phyloP scores from a whole-genome alignment of 192 early-diverging fungal genomes.

The Umbelopsis vinacea region DNA sequence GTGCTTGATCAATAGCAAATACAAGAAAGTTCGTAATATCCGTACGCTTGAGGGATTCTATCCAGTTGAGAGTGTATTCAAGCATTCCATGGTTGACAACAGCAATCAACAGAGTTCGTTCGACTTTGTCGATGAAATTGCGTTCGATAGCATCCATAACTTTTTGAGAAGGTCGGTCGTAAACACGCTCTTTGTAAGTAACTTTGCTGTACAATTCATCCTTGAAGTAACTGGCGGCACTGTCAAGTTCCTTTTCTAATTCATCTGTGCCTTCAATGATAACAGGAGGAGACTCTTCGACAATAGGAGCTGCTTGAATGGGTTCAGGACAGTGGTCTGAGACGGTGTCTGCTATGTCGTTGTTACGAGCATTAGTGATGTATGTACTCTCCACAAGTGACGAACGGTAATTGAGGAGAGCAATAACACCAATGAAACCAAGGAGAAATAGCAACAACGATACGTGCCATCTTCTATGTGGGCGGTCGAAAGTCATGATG shows the following conservation, averaged over 20 bases:
- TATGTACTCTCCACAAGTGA: background rate
- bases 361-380: background rate
- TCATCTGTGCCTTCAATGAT: background rate
- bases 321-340: background rate
- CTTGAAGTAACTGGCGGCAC: background rate
- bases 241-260: background rate
- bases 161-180: constrained; percentile 6
- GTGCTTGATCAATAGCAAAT: constrained; percentile 40
- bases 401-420: background rate
- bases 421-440: background rate
- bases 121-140: constrained; percentile 7
- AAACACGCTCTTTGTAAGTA: background rate
- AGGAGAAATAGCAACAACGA: background rate
- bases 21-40: constrained; percentile 34
- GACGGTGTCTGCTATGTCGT: background rate
- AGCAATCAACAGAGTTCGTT: constrained; percentile 36
- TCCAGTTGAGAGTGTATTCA: constrained; percentile 48
- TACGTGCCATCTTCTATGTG: background rate
- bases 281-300: background rate
- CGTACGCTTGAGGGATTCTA: constrained; percentile 33
- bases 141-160: background rate
- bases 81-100: constrained; percentile 45
- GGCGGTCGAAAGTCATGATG: background rate
- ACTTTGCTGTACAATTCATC: background rate
- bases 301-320: background rate